Base-by-base conservation (phyloP, 1,284 basidiomycete species). In the Cryptococcus hybrid region DNA sequence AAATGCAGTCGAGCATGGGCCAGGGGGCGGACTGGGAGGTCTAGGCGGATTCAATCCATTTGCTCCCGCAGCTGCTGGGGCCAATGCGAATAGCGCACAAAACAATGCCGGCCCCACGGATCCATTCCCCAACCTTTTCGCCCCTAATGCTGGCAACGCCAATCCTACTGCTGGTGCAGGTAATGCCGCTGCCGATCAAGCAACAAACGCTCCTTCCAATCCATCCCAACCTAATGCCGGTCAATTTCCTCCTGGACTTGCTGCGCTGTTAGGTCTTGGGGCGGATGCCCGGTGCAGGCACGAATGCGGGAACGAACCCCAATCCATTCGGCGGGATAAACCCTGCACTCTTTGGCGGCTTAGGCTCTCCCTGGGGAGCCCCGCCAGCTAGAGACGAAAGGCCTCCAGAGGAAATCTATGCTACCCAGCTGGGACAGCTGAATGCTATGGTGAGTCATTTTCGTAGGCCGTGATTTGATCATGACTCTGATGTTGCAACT, bases 391-490 rank as follows among this genome's bases (percentile, higher is more conserved):
- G 64, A 40, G 89, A 92, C 71, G 79, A 84, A 3, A 80, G 90
- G 67, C 83, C 88, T 9, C 86, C 90, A 3, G 92, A 94, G 74
- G 92, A 93, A 79, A 81, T 91, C 54, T 95, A 90, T 82, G 88
- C 92, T 68, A 85, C 88, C 11, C 90, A 93, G 73, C 79, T 93
- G 9, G 70, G 74, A 36, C 76, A 75, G 60, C 57, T 78, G 61
- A 76, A 74, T 48, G 74, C 66, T 48, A 78, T 78, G 77, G 73
- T 72, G 43, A 66, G 69, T 67, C n/a, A 34, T 15, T 9, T 9
- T 43, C 43, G 37, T 35, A 18, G 38, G 38, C 15, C 11, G 8
- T 18, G 2, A 18, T 18, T 18, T 18, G 18, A 18, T 18, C 18
- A 18, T 18, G 18, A 18, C 18, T 18, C 18, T 56, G 48, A 54